Base-by-base conservation (phyloP, 306 rosid genomes). In the Quillaja saponaria region DNA sequence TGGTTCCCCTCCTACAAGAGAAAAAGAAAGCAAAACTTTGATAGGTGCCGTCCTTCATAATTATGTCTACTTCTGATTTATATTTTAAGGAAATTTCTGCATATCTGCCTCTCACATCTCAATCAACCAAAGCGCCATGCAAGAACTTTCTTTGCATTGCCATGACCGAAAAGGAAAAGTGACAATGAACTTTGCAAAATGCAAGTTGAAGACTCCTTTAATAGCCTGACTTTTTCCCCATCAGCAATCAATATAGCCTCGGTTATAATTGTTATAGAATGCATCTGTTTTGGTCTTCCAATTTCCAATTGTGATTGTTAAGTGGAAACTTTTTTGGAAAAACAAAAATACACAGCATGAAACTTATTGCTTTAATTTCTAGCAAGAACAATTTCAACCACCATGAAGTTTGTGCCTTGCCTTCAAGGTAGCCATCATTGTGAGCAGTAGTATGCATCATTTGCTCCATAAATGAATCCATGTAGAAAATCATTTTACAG, bases 391-490 rank as follows among this genome's bases (percentile, higher is more conserved):
- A 51, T 33, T 31, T 50, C 35, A 61, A 18, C 28, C 45, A 37
- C 53, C 55, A 47, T 68, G 18, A 51, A 58, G 54, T 55, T 42
- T 41, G 55, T 57, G 44, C 70, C 53, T 70, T 67, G 7, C 50
- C 71, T 78, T 64, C 75, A 34, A 71, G 18, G 58, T 49, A 71
- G 16, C 76, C 55, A 67, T 68, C 78, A 73, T 74, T 77, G 62
- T 39, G 78, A 69, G 54, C 57, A 38, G 33, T 39, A n/a, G 38
- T 20, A 13, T 49, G 72, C 58, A 47, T 41, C 34, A 56, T 66
- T 44, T 40, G 51, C 16, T 37, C 33, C 19, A 35, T 15, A 39
- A n/a, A 42, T 16, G 41, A 9, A 15, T 19, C n/a, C 13, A 19
- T 34, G 45, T 39, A 49, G 11, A 50, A 54, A 12, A 35, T 17